Evolutionary conservation across 1,284 basidiomycete species (phyloP).

Genomic region (Coriolopsis trogii): DNA sequence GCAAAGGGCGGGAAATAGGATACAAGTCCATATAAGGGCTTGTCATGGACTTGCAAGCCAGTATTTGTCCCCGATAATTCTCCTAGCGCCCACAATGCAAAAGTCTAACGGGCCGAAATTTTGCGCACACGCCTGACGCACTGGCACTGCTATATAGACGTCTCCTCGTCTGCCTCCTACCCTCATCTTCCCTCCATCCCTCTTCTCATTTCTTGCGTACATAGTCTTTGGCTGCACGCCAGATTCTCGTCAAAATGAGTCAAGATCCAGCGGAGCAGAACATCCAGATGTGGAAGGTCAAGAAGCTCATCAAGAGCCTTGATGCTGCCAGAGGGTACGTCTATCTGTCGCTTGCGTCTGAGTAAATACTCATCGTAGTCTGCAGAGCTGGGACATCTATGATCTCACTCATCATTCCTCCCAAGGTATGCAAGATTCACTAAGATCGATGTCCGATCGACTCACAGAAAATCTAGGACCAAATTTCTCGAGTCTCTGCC

Average conservation of each 20-base stretch:
- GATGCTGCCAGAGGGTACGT: conserved; percentile 87
- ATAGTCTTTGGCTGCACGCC: conserved; percentile 16
- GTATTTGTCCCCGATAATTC: no score
- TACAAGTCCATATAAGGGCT: background rate
- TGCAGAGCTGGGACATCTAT: conserved; percentile 94
- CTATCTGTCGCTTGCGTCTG: conserved; percentile 10
- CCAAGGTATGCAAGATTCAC: conserved; percentile 66
- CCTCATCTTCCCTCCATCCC: conserved; percentile 4
- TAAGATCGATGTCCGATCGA: conserved; percentile 18
- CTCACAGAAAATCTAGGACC: conserved; percentile 60
- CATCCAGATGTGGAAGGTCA: conserved; percentile 96
- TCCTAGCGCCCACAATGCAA: background rate
- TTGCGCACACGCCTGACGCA: background rate
- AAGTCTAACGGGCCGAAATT: conserved; percentile 8
- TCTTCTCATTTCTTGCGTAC: conserved; percentile 2
- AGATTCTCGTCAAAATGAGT: conserved; percentile 56
- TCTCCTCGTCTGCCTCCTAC: conserved; percentile 4
- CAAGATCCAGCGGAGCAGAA: conserved; percentile 84
- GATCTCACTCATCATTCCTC: conserved; percentile 98
- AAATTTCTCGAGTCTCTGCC: conserved; percentile 91
- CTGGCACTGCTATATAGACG: no score
- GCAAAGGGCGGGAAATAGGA: background rate
- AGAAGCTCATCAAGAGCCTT: conserved; percentile 97
- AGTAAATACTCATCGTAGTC: conserved; percentile 20
- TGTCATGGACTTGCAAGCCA: no score